These are phyloP conservation scores for Wickerhamiella dianesei DNA, from an alignment of 805 yeast species.

Conservation along the genomic window DNA sequence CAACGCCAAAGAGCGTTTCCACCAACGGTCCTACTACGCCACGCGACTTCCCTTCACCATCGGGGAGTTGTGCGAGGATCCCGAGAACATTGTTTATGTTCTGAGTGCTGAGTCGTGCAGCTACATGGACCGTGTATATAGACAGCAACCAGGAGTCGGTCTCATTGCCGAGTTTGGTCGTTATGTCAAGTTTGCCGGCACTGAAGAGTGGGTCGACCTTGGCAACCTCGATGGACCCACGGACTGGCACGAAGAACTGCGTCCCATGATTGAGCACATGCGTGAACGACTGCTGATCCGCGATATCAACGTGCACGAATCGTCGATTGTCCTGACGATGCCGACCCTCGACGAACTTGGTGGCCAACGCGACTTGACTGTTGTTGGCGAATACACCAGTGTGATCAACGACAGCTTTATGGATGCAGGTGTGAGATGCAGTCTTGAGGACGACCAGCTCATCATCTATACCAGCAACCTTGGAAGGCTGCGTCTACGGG, in stretches of 20 bases:
- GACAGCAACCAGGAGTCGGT: conserved; percentile 58
- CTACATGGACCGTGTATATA: conserved; percentile 54
- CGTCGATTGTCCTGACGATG: conserved; percentile 56
- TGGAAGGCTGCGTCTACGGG: conserved; percentile 33
- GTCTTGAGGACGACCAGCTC: conserved; percentile 52
- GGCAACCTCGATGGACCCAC: conserved; percentile 36
- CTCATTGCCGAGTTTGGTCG: conserved; percentile 88
- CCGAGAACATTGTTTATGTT: conserved; percentile 55
- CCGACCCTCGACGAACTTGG: conserved; percentile 29
- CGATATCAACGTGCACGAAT: conserved; percentile 55
- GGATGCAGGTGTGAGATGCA: conserved; percentile 60
- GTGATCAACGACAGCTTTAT: conserved; percentile 67
- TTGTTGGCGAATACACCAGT: conserved; percentile 73
- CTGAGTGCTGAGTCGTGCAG: conserved; percentile 50
- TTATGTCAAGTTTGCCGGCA: conserved; percentile 34
- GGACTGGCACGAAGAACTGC: conserved; percentile 48
- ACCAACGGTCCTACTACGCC: conserved; percentile 13
- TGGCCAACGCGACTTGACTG: conserved; percentile 45
- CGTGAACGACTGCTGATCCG: conserved; percentile 74
- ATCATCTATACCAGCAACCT: conserved; percentile 49
- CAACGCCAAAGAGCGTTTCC: conserved; percentile 6
- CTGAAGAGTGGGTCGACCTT: conserved; percentile 43
- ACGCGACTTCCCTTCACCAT: conserved; percentile 34
- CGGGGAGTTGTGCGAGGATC: conserved; percentile 43
- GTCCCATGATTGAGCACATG: conserved; percentile 41